phyloP scores from a whole-genome alignment of 108 stramenopile genomes.

The Cylindrotheca fusiformis region DNA sequence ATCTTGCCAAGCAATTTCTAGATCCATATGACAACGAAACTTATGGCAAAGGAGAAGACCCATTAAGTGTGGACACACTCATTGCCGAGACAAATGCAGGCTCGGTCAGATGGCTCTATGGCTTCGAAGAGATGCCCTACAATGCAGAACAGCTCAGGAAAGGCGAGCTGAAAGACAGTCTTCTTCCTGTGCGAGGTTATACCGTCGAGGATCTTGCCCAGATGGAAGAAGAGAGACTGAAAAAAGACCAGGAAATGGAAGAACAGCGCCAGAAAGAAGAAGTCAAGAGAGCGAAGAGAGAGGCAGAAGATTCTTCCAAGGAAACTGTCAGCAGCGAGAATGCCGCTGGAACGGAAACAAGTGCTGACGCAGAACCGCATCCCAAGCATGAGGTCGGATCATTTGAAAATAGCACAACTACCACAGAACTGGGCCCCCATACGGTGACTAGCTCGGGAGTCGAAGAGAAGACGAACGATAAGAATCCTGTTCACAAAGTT shows the following conservation, averaged over 20 bases:
- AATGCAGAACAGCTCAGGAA: conserved; percentile 46
- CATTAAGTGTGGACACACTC: conserved; percentile 82
- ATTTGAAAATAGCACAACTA: not conserved
- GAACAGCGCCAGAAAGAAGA: conserved; percentile 53
- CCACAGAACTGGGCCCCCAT: not conserved
- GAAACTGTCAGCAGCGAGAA: not conserved
- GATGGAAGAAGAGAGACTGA: conserved; percentile 56
- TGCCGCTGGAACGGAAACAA: conserved; percentile 2
- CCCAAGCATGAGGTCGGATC: too few species aligned
- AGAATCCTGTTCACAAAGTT: conserved; percentile 18
- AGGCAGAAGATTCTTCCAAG: conserved; percentile 30
- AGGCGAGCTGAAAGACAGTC: conserved; percentile 64
- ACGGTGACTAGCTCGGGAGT: not conserved
- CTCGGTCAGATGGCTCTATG: conserved; percentile 77
- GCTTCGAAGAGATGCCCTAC: conserved; percentile 73
- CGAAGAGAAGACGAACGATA: not conserved
- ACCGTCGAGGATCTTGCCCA: conserved; percentile 61
- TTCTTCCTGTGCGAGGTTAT: conserved; percentile 72
- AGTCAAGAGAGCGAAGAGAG: conserved; percentile 31
- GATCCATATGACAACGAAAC: conserved; percentile 93
- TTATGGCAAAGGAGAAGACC: conserved; percentile 88
- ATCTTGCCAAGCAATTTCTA: conserved; percentile 90
- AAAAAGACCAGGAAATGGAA: conserved; percentile 50
- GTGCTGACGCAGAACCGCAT: not conserved
- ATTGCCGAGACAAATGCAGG: conserved; percentile 90